These are phyloP conservation scores for Penicillium sp. DNA, from an alignment of 2,329 filamentous ascomycete genomes.

Conservation along the genomic window DNA sequence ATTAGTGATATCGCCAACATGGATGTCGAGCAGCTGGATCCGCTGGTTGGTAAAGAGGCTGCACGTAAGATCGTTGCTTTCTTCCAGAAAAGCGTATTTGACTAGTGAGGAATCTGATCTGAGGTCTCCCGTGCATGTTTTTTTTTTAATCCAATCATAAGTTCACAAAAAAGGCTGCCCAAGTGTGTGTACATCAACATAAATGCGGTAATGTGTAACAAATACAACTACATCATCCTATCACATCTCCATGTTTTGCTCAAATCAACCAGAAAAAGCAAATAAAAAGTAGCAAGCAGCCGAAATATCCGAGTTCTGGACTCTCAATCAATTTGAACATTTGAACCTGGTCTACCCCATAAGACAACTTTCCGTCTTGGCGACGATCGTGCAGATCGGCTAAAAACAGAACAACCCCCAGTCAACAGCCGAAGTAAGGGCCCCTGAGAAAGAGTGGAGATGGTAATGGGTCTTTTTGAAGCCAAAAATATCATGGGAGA, in stretches of 20 bases:
- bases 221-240: not conserved
- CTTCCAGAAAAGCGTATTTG: conserved; percentile 67
- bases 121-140: no score
- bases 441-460: conserved; percentile 25
- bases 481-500: conserved; percentile 1
- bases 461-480: not conserved
- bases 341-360: conserved; percentile 4
- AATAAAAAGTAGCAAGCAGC: not conserved
- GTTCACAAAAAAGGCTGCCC: not conserved
- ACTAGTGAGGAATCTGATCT: conserved; percentile 28
- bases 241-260: not conserved
- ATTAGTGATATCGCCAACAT: conserved; percentile 84
- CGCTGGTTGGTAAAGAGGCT: conserved; percentile 73
- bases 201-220: not conserved
- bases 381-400: conserved; percentile 21
- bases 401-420: conserved; percentile 16
- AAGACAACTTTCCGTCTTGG: conserved; percentile 17
- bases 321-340: not conserved
- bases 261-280: not conserved
- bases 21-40: conserved; percentile 68
- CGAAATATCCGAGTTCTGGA: conserved; percentile 7
- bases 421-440: conserved; percentile 18
- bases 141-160: not conserved
- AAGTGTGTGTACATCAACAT: not conserved
- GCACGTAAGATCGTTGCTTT: conserved; percentile 76